Conservation (phyloP, 345 rosid species). For the Corchorus capsularis region DNA sequence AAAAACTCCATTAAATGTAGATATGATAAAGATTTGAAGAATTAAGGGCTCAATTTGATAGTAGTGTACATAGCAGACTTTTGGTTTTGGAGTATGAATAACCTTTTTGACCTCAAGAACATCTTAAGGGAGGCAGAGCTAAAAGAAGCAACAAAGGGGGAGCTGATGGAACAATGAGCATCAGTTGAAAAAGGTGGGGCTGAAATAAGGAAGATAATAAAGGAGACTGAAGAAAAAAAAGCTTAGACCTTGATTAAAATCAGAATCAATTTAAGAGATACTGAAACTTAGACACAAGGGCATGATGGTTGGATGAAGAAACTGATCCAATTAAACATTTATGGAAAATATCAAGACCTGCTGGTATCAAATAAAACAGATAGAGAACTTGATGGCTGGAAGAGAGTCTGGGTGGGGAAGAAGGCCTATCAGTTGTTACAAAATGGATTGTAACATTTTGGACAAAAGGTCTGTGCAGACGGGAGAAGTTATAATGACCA, state of each 20-base stretch:
- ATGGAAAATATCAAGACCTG: background rate
- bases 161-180: background rate
- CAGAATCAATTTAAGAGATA: background rate
- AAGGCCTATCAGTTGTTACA: background rate
- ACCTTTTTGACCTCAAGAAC: background rate
- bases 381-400: background rate
- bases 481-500: background rate
- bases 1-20: background rate
- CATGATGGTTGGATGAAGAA: background rate
- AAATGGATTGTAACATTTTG: background rate
- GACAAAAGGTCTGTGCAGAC: background rate
- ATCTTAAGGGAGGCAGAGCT: background rate
- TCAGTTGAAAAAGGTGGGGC: background rate
- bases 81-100: background rate
- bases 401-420: background rate
- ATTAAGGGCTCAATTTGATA: background rate
- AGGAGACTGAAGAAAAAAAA: background rate
- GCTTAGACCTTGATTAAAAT: background rate
- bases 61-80: background rate
- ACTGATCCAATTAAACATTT: background rate
- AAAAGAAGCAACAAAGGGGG: background rate
- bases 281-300: background rate
- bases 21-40: background rate
- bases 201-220: background rate
- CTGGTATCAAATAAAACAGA: background rate